A percentile compares a stretch with the other conserved stretches of the same genome.
These are phyloP conservation scores for Ogataea nakhonphanomensis DNA, from an alignment of 805 yeast species.

Conservation along the genomic window DNA sequence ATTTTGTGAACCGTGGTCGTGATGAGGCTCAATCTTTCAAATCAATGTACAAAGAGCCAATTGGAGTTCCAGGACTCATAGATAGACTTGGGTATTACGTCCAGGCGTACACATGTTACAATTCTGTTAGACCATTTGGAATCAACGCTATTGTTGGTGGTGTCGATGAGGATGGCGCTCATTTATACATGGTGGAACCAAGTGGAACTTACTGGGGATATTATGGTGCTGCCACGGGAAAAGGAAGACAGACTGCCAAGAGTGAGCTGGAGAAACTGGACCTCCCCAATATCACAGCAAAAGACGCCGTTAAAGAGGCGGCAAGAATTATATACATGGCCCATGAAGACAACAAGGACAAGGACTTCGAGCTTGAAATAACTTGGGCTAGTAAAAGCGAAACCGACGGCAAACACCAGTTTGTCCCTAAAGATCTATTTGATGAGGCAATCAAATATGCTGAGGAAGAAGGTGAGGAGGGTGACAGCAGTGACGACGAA, in stretches of 20 bases:
- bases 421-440: slow-evolving; percentile 74
- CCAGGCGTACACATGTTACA: slow-evolving; percentile 93
- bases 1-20: slow-evolving; percentile 85
- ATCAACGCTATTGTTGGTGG: slow-evolving; percentile 92
- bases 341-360: slow-evolving; percentile 97
- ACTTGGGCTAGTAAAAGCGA: slow-evolving; percentile 80
- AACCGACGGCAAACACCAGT: slow-evolving; percentile 76
- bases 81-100: slow-evolving; percentile 87
- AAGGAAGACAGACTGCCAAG: slow-evolving; percentile 97
- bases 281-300: slow-evolving; percentile 60
- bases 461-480: slow-evolving; percentile 72
- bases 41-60: slow-evolving; percentile 68
- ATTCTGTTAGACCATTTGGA: slow-evolving; percentile 97
- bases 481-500: slow-evolving; percentile 35
- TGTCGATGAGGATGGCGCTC: slow-evolving; percentile 78
- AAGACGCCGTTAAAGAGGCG: slow-evolving; percentile 88
- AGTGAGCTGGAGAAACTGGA: slow-evolving; percentile 92
- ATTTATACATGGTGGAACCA: slow-evolving; percentile 95
- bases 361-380: slow-evolving; percentile 92
- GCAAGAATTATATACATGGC: slow-evolving; percentile 91
- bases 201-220: slow-evolving; percentile 98
- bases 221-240: slow-evolving; percentile 95
- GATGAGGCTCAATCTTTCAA: slow-evolving; percentile 84
- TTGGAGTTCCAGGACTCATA: slow-evolving; percentile 77
- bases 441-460: slow-evolving; percentile 84